A percentile compares a stretch with the other conserved stretches of the same genome.
phyloP scores from a whole-genome alignment of 163 green algal genomes.

The Chlamydomonas reinhardtii region DNA sequence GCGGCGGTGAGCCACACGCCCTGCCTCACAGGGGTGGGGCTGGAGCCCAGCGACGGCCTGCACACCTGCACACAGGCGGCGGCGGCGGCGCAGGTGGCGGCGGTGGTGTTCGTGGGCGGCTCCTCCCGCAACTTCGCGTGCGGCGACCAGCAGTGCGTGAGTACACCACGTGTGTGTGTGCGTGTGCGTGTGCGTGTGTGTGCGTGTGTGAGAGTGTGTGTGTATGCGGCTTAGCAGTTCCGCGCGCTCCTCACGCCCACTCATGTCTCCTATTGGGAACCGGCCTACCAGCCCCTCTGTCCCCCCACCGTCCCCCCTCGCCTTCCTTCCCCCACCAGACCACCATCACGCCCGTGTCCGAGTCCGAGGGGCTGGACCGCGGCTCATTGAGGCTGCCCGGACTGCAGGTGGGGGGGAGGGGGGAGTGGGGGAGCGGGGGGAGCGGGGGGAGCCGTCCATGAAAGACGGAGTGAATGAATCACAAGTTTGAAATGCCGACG shows the following conservation, averaged over 20 bases:
- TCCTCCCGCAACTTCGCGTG: background rate
- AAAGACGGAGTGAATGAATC: too few species aligned
- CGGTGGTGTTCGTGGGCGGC: background rate
- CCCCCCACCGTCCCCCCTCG: too few species aligned
- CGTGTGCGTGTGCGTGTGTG: too few species aligned
- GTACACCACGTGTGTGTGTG: background rate
- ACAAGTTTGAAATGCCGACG: too few species aligned
- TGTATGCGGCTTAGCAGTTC: too few species aligned
- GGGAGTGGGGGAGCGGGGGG: too few species aligned
- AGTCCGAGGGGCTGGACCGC: conserved; percentile 48
- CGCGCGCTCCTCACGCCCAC: too few species aligned
- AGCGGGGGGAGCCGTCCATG: too few species aligned
- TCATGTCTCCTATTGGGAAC: too few species aligned
- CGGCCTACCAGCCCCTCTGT: too few species aligned
- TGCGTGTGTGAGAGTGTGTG: too few species aligned
- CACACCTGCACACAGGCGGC: background rate
- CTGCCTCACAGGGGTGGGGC: background rate
- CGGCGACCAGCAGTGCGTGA: conserved; percentile 2
- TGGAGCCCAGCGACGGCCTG: background rate
- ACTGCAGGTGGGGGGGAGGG: background rate
- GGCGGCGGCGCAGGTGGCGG: background rate
- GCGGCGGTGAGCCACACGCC: background rate
- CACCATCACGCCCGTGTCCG: background rate
- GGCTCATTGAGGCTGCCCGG: conserved; percentile 41
- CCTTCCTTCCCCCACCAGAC: background rate